Evolutionary conservation across 2,329 filamentous ascomycete genomes (phyloP), one percentile per base, ranked within the genome.

Genomic region (Fusarium clavum): DNA sequence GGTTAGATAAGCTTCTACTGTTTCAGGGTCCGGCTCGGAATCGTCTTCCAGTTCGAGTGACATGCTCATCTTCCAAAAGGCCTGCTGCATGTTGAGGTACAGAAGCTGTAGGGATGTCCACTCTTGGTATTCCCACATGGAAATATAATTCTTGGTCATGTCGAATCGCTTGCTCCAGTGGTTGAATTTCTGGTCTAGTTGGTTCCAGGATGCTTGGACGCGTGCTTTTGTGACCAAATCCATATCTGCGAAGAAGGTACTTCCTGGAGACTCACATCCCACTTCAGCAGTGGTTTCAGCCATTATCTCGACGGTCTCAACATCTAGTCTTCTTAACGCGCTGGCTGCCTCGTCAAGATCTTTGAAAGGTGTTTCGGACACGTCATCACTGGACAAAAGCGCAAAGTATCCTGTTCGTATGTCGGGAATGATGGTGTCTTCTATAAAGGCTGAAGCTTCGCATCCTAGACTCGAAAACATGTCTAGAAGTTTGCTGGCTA

Each of bases 391-490:
- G 11, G 14, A 22, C 10, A 40, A 27, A 16, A 53, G n/a, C 30
- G 41, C 8, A n/a, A n/a, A 3, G 29, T 45, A 34, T 49, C 62
- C 55, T 12, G 64, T 40, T 4, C 51, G 18, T 4, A 61, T 25
- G 8, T 58, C 61, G 0, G 66, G 64, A 14, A 71, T 47, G 40
- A 63, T 51, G 25, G 24, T 45, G 10, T 69, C 63, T 25, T 74
- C 72, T 34, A 75, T 25, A n/a, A 75, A 67, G 11, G 57, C 63
- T 5, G 73, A 74, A 1, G 68, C 59, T 20, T 75, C 73, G 0
- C 69, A 58, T 1, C 64, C 68, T 3, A 75, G 18, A 3, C 60
- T 65, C 1, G 51, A 56, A 27, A 75, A 75, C 56, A 75, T 72
- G 11, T 74, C 68, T 11, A 47, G 61, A 5, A 75, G 64, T 10